phyloP scores from a whole-genome alignment of 2,329 filamentous ascomycete genomes.

The Hypoxylon sp. region DNA sequence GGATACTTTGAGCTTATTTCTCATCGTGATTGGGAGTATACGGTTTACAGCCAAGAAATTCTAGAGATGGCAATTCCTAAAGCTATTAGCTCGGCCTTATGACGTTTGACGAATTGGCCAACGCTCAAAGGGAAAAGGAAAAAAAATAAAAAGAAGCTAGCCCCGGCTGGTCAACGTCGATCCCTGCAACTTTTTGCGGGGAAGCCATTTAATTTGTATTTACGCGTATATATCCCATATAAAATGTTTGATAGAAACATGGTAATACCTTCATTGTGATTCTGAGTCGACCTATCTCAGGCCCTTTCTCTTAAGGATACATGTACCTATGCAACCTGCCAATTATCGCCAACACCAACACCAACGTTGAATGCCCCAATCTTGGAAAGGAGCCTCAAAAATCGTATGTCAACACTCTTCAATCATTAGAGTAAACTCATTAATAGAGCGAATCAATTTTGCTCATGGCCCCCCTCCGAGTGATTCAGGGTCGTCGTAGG shows the following conservation, averaged over 20 bases:
- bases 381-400: slow-evolving; percentile 20
- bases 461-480: neutral
- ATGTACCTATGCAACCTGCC: slow-evolving; percentile 19
- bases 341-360: slow-evolving; percentile 5
- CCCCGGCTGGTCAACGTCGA: slow-evolving; percentile 10
- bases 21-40: neutral
- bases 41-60: slow-evolving; percentile 16
- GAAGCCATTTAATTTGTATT: slow-evolving; percentile 20
- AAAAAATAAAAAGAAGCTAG: slow-evolving; percentile 16
- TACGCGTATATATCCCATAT: slow-evolving; percentile 8
- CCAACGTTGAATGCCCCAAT: slow-evolving; percentile 5
- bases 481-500: neutral
- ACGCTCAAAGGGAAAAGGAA: slow-evolving; percentile 24
- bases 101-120: slow-evolving; percentile 38
- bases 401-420: slow-evolving; percentile 14
- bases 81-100: slow-evolving; percentile 35
- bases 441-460: neutral
- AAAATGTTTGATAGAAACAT: slow-evolving; percentile 17
- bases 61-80: slow-evolving; percentile 21
- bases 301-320: slow-evolving; percentile 4
- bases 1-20: neutral
- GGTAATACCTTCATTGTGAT: slow-evolving; percentile 4
- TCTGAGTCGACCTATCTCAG: slow-evolving; percentile 3
- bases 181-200: slow-evolving; percentile 33
- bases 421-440: slow-evolving; percentile 13